Evolutionary conservation across 2,329 filamentous ascomycete species (phyloP), one percentile per base, ranked within the genome.

Genomic region (Exophiala mesophila): DNA sequence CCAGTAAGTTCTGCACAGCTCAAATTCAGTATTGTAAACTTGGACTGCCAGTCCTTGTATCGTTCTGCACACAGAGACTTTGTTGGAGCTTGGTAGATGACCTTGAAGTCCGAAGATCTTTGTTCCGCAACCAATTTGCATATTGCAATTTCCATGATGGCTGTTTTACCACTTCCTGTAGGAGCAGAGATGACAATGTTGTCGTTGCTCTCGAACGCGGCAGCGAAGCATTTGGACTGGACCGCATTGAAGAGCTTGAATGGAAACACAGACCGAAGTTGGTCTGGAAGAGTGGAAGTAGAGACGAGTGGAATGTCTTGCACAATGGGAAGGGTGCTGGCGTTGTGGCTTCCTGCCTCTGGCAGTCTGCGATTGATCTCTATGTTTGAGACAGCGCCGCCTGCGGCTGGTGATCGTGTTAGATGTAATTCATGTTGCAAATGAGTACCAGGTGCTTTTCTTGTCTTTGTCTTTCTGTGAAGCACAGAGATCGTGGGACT

Each of bases 81-180:
- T 0, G 85, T 90, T 0, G 87, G 88, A 8, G 87, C 87, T 63
- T 87, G 83, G 55, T 94, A 94, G 3, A 94, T 76, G 31, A 90
- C 79, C 60, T 94, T 94, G 71, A 82, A 88, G 35, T 80, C 69
- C 59, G 65, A 78, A 56, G 64, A 76, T 56, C 61, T 70, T 35
- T 74, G 70, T 3, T 66, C 70, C 24, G 73, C 71, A 18, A 85
- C 70, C 2, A 89, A 69, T 44, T 78, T 80, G 63, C 85, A 90
- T 24, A 94, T 85, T 3, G 86, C 86, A 33, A 94, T 71, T 61
- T 94, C 88, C 50, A 94, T 73, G 7, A 92, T 73, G 1, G 74
- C 85, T 1, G 87, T 94, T 61, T 94, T 94, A 2, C 88, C 87
- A 60, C 86, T 89, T 6, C 87, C 86, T 0, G 87, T 94, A 0